Evolutionary conservation across 441 rosid genomes (phyloP).

Genomic region (Lepidium campestre): DNA sequence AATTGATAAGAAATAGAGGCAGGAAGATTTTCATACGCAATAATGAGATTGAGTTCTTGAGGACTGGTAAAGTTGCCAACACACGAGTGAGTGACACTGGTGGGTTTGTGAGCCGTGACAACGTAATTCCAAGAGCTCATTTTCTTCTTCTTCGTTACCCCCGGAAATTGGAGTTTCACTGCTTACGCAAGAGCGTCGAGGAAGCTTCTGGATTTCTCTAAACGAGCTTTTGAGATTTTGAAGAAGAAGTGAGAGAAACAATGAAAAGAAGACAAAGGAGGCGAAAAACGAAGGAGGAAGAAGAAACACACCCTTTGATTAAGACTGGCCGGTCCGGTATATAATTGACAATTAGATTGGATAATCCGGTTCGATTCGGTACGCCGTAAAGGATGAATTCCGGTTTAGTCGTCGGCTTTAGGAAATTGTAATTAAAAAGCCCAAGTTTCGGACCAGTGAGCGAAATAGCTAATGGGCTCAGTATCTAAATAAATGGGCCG

Average conservation of each 20-base stretch:
- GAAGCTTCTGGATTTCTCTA: conserved; percentile 13
- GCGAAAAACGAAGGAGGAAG: conserved; percentile 6
- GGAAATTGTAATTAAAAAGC: neutral
- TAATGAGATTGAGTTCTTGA: conserved; percentile 91
- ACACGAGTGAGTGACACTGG: conserved; percentile 91
- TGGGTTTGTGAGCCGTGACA: conserved; percentile 98
- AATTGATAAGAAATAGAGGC: neutral
- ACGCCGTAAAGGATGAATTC: neutral
- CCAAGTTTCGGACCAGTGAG: neutral
- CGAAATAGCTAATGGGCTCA: neutral
- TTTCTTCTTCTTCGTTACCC: neutral
- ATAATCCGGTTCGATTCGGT: conserved; percentile 6
- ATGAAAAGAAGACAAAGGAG: neutral
- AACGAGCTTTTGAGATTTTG: conserved; percentile 1
- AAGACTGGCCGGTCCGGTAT: conserved; percentile 8
- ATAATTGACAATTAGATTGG: neutral
- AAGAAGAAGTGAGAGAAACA: neutral
- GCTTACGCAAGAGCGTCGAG: neutral
- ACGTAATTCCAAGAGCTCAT: conserved; percentile 98
- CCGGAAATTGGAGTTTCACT: neutral
- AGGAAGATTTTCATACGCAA: conserved; percentile 45
- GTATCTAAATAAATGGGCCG: neutral
- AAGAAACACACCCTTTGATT: neutral
- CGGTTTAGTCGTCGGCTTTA: neutral
- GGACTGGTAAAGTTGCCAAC: conserved; percentile 97